Percentiles rank a stretch among this genome's conserved stretches.
Evolutionary conservation across 108 stramenopile genomes (phyloP).

Genomic region (Aureococcus anophagefferens): DNA sequence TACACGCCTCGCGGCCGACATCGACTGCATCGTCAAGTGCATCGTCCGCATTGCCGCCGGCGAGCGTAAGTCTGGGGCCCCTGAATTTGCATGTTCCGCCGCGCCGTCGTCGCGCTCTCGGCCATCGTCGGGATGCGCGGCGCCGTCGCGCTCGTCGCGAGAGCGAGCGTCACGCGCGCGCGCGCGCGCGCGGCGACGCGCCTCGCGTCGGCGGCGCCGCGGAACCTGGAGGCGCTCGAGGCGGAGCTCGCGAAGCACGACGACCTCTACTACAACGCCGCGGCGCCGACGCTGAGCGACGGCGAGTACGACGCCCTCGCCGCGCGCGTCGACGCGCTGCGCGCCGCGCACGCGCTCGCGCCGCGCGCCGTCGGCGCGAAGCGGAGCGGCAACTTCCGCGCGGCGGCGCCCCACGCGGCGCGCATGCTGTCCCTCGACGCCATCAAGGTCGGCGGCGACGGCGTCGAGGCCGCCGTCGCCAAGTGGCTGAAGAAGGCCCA

Average conservation of each 20-base stretch:
- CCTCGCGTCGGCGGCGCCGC: neutral
- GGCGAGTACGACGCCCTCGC: slow-evolving; percentile 27
- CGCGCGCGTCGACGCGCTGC: slow-evolving; percentile 4
- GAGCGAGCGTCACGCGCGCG: too few species aligned
- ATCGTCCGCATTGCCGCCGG: too few species aligned
- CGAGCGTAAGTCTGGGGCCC: too few species aligned
- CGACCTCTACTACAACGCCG: slow-evolving; percentile 10
- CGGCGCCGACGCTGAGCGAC: slow-evolving; percentile 19
- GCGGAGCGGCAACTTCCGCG: neutral
- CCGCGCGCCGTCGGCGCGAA: slow-evolving; percentile 9
- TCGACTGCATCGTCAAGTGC: too few species aligned
- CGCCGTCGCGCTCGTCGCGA: too few species aligned
- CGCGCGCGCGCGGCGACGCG: too few species aligned
- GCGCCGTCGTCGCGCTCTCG: too few species aligned
- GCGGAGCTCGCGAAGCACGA: neutral
- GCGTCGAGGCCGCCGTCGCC: neutral
- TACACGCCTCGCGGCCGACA: too few species aligned
- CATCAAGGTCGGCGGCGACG: slow-evolving; percentile 6
- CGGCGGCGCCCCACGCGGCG: neutral
- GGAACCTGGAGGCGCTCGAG: neutral
- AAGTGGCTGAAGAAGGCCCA: neutral
- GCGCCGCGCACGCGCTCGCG: too few species aligned
- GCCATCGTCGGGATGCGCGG: too few species aligned
- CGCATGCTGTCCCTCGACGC: slow-evolving; percentile 26
- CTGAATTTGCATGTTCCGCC: too few species aligned